phyloP scores from a whole-genome alignment of 345 rosid genomes.

The Angophora floribunda region DNA sequence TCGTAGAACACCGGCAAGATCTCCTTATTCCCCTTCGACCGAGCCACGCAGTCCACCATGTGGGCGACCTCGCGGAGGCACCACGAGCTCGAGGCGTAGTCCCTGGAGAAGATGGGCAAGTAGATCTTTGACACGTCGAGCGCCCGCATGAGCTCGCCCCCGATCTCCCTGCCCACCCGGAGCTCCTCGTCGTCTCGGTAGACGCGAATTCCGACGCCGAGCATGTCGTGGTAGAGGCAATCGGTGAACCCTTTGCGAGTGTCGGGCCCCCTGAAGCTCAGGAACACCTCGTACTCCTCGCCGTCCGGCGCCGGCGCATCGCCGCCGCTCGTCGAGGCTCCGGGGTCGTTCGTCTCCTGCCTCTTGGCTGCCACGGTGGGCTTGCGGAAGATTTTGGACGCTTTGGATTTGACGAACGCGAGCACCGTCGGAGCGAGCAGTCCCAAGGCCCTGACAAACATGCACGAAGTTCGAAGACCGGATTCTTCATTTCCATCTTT shows the following conservation, averaged over 20 bases:
- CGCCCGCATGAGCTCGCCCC: neutral
- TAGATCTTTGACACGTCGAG: neutral
- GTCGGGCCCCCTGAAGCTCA: neutral
- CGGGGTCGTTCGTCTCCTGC: neutral
- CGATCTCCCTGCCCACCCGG: neutral
- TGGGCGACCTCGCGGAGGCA: neutral
- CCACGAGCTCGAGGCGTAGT: neutral
- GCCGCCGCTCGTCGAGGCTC: neutral
- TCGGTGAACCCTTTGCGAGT: neutral
- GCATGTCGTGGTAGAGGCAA: neutral
- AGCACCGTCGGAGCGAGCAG: neutral
- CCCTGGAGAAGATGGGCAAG: conserved; percentile 2
- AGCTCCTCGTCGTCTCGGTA: neutral
- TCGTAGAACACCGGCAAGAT: neutral
- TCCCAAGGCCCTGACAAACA: neutral
- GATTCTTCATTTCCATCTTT: neutral
- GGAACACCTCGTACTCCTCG: neutral
- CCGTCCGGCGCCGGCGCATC: neutral
- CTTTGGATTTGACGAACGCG: neutral
- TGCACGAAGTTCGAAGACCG: neutral
- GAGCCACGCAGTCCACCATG: neutral
- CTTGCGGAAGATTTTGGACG: neutral
- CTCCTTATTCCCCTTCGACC: neutral
- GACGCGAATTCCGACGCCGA: neutral
- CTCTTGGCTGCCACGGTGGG: neutral